phyloP scores from a whole-genome alignment of 2,329 filamentous ascomycete species.

The Daldinia sp. region DNA sequence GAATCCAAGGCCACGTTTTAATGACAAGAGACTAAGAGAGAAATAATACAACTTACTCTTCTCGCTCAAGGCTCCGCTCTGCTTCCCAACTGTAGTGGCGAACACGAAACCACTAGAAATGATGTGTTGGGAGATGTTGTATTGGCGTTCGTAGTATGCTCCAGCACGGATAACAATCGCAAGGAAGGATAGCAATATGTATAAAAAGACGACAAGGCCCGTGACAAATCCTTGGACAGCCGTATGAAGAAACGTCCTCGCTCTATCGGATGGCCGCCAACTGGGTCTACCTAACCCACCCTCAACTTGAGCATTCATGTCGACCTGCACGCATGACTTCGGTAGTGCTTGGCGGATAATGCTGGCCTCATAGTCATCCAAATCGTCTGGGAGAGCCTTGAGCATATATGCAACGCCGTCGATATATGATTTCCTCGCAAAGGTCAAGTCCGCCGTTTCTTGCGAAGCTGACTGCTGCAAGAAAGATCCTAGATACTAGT shows the following conservation, averaged over 20 bases:
- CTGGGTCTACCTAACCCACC: conserved; percentile 10
- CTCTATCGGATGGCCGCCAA: conserved; percentile 33
- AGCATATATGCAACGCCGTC: conserved; percentile 70
- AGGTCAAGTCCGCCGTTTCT: conserved; percentile 51
- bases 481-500: conserved; percentile 32
- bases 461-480: conserved; percentile 42
- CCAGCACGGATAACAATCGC: conserved; percentile 58
- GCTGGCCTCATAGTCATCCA: conserved; percentile 62
- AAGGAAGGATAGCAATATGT: conserved; percentile 68
- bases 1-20: not conserved
- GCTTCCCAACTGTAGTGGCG: conserved; percentile 61
- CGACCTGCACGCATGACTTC: conserved; percentile 34
- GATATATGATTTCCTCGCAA: conserved; percentile 69
- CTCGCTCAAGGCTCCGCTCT: conserved; percentile 60
- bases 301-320: conserved; percentile 7
- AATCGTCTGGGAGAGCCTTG: conserved; percentile 66
- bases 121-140: conserved; percentile 69
- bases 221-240: conserved; percentile 64
- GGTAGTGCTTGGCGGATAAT: conserved; percentile 63
- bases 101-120: conserved; percentile 60
- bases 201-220: conserved; percentile 65
- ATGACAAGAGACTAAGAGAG: not conserved
- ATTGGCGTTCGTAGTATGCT: conserved; percentile 70
- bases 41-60: conserved; percentile 43
- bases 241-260: conserved; percentile 64